phyloP scores from a whole-genome alignment of 148 eudicot genomes.

The Nyssa sinensis region DNA sequence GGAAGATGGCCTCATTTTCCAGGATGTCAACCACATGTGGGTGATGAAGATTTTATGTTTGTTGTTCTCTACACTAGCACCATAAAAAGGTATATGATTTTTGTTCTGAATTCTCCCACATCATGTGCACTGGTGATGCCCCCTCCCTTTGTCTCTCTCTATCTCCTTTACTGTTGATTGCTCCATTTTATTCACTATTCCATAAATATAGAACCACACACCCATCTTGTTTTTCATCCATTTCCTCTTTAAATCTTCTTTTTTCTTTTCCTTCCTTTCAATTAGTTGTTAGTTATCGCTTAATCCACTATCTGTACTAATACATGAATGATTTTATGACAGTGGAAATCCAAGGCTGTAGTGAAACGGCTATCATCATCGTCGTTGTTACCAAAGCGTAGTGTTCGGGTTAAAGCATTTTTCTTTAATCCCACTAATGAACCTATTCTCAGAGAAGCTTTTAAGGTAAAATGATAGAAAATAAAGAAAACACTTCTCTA shows the following conservation, averaged over 20 bases:
- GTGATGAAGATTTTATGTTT: neutral
- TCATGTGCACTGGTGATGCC: too few relatives aligned
- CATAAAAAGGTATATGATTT: too few relatives aligned
- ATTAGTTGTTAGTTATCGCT: neutral
- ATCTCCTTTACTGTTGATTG: too few relatives aligned
- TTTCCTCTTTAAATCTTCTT: neutral
- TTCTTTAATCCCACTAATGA: constrained; percentile 43
- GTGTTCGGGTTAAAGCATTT: constrained; percentile 33
- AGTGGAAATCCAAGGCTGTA: neutral
- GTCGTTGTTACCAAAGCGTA: neutral
- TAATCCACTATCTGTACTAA: neutral
- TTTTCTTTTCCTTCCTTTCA: neutral
- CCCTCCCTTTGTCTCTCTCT: too few relatives aligned
- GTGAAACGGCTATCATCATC: neutral
- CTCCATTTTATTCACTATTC: too few relatives aligned
- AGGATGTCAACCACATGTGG: neutral
- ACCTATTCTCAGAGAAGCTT: constrained; percentile 54
- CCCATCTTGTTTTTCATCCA: neutral
- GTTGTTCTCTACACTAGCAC: neutral
- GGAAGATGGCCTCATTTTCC: neutral
- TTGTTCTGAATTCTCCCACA: too few relatives aligned
- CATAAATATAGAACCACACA: neutral
- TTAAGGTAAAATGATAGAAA: constrained; percentile 33
- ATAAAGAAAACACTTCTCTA: too few relatives aligned
- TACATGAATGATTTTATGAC: neutral